Evolutionary conservation across 805 yeast genomes (phyloP), one percentile per base, ranked within the genome.

Genomic region (Metschnikowia reukaufii): DNA sequence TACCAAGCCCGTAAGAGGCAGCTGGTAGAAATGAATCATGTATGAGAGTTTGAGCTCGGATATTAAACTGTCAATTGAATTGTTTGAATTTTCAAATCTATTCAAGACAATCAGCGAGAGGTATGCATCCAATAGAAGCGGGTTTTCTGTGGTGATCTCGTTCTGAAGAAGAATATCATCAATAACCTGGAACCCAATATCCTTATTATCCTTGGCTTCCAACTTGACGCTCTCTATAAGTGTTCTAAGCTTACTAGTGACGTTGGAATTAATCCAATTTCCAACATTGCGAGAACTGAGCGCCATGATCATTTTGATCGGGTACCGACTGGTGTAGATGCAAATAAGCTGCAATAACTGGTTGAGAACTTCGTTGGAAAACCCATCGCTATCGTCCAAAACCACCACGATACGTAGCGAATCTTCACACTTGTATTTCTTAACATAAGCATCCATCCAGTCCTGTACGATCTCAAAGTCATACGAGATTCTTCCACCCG

Each of bases 21-120:
- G 67, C 56, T 62, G 73, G 52, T 70, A 72, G 51, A 67, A 72
- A 48, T 68, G 66, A 18, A 67, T 67, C 73, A 71, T 68, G 50
- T 67, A 65, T 36, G 66, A 51, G 34, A 72, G 48, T 44, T 68
- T 68, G 35, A 72, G 58, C 48, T 69, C 72, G 4, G 72, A 59
- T 13, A 70, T 61, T 39, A 72, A 58, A 29, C 64, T 56, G 49
- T 72, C 76, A 39, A 72, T 68, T 10, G 76, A 72, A 48, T 70
- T 71, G 52, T 70, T 71, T 30, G 72, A 59, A 49, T 65, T 62
- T 39, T 65, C 63, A 44, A 71, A 72, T 32, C 77, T 52, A 33
- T 58, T 58, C 33, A 67, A 52, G 12, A 72, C 56, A 9, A 70
- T 63, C 55, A 58, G 58, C 30, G 64, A 52, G 32, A 61, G 48